Percentiles rank a stretch among this genome's conserved stretches.
These are phyloP conservation scores for Knufia petricola DNA, from an alignment of 2,329 filamentous ascomycete species.

Conservation along the genomic window DNA sequence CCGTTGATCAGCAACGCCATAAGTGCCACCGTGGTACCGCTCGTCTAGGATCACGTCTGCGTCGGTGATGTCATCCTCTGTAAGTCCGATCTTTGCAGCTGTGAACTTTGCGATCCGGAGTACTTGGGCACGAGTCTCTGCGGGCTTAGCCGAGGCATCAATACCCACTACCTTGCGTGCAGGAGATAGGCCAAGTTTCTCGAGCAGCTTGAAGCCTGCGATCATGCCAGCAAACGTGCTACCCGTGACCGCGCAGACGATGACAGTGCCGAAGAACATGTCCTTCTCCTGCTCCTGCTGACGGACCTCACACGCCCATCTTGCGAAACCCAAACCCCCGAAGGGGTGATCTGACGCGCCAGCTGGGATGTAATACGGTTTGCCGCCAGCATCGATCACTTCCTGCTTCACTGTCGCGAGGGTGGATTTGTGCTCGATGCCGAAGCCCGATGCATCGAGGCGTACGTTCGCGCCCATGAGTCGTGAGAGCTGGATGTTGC, in stretches of 20 bases:
- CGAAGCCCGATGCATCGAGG: conserved; percentile 52
- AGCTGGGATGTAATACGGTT: conserved; percentile 63
- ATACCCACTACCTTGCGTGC: conserved; percentile 55
- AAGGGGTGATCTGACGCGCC: conserved; percentile 62
- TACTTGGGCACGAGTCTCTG: conserved; percentile 56
- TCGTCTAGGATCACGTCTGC: conserved; percentile 55
- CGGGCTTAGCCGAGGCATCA: conserved; percentile 51
- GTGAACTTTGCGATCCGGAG: conserved; percentile 57
- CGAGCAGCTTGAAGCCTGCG: conserved; percentile 58
- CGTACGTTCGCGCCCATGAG: conserved; percentile 58
- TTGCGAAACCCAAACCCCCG: conserved; percentile 59
- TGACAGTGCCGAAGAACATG: conserved; percentile 56
- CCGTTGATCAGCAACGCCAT: conserved; percentile 56
- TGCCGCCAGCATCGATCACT: conserved; percentile 44
- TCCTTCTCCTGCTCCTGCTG: conserved; percentile 53
- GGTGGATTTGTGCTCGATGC: conserved; percentile 59
- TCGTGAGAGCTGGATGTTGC: conserved; percentile 61
- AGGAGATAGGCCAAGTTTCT: conserved; percentile 36
- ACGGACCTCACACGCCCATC: conserved; percentile 61
- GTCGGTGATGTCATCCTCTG: conserved; percentile 50
- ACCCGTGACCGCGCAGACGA: conserved; percentile 63
- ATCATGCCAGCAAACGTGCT: conserved; percentile 63
- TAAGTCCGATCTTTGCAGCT: conserved; percentile 52
- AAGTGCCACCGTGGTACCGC: conserved; percentile 56
- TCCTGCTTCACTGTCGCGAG: conserved; percentile 47